Evolutionary conservation across 1,284 basidiomycete species (phyloP), one percentile per base, ranked within the genome.

Genomic region (Singerocomus rubriflavus): DNA sequence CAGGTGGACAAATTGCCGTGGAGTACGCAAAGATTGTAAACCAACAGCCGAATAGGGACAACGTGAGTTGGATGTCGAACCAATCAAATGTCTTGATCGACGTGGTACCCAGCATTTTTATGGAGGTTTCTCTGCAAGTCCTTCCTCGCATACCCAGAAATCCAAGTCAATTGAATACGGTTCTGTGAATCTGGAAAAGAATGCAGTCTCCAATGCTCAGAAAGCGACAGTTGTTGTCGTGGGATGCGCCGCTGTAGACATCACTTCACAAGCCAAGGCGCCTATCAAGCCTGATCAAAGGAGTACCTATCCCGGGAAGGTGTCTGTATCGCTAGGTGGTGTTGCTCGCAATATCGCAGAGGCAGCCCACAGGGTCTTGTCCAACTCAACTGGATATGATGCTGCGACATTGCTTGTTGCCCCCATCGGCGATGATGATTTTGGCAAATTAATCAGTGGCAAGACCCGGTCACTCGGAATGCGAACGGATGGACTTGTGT

Each of bases 271-370:
- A 46, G 64, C 74, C 25, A 32, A 63, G 55, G 66, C 55, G 39
- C 53, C 49, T 17, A 59, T 51, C 40, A 58, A 43, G 42, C 60
- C 52, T 9, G 68, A 74, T 59, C 55, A 68, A 37, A 76, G 83
- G 46, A 90, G 93, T 0, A 99, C 97, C 0, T 78, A 80, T 7
- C 92, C 93, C 0, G 97, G 96, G 9, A 72, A 65, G 3, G 81
- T 98, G 13, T 72, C 73, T 3, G 59, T 95, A 27, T 81, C 88
- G 0, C 74, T 92, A 0, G 97, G 97, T 2, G 97, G 97, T 12
- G 97, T 99, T 4, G 94, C 82, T 0, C 82, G 95, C 25, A 99
- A 99, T 66, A 84, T 99, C 42, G 92, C 95, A 1, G 92, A 97
- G 65, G 91, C 93, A 1, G 81, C 93, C 2, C 82, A 89, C 59